Evolutionary conservation across 164 flowering plant species (phyloP).

Genomic region (Nymphaea thermarum): DNA sequence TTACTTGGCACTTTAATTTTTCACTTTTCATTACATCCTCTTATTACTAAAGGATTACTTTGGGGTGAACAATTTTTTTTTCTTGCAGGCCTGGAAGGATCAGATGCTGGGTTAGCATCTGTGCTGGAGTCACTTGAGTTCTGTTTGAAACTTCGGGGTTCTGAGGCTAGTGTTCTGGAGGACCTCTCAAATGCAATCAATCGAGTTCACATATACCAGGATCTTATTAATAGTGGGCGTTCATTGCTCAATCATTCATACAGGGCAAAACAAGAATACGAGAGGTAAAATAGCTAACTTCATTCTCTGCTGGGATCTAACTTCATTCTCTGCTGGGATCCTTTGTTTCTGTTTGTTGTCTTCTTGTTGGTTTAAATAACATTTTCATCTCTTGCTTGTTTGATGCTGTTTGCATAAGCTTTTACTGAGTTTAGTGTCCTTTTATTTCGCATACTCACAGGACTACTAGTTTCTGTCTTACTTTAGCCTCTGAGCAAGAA

Average conservation of each 20-base stretch:
- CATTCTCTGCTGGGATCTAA: neutral
- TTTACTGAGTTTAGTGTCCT: neutral
- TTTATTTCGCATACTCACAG: conserved; percentile 27
- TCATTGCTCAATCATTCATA: conserved; percentile 74
- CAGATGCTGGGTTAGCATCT: conserved; percentile 83
- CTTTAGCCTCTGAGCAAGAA: conserved; percentile 84
- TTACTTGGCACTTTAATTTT: no score
- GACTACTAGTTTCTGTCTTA: conserved; percentile 72
- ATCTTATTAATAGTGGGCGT: conserved; percentile 92
- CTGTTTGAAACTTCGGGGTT: conserved; percentile 88
- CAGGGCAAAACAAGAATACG: conserved; percentile 78
- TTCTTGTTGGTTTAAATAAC: no score
- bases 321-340: neutral
- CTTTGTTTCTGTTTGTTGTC: no score
- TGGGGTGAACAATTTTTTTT: neutral
- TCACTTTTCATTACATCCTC: no score
- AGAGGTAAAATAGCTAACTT: conserved; percentile 38
- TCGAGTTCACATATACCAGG: conserved; percentile 66
- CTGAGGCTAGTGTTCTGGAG: conserved; percentile 91
- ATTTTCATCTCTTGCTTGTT: neutral
- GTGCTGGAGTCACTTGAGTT: conserved; percentile 85
- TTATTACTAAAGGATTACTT: neutral
- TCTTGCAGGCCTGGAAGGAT: conserved; percentile 65
- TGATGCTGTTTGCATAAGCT: neutral
- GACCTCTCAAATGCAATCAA: conserved; percentile 83